Base-by-base conservation (phyloP, 2,329 filamentous ascomycete species). In the Microcyclosporella mali region DNA sequence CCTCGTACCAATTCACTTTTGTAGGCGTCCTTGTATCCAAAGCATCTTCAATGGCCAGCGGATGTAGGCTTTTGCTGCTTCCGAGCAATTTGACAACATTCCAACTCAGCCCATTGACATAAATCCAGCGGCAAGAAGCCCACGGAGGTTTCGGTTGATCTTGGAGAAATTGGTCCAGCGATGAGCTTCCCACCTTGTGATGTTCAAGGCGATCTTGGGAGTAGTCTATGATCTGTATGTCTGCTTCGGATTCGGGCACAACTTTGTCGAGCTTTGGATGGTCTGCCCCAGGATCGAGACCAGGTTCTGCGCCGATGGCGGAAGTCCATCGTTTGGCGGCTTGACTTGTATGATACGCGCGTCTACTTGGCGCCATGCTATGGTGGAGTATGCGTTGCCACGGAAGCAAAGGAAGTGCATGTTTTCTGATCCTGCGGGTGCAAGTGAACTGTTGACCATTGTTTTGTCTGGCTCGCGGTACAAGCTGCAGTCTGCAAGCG, bases 31-130 rank as follows among this genome's bases (percentile, higher is more conserved):
- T 73, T 2, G 82, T 83, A 56, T 92, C 86, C 70, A 95, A 82
- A 56, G 94, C 66, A 65, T 95, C 89, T 62, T 95, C 89, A 53
- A 95, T 79, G 0, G 89, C 87, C 33, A 95, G 72, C 47, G 81
- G 78, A 61, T 95, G 89, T 30, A 95, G 70, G 19, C 76, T 74
- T 58, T 94, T 92, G 57, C 85, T 70, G 50, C 80, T 81, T 16
- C 86, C 88, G 28, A 95, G 67, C 1, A 79, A 73, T 54, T 85
- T 78, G 44, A 95, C 90, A 2, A 95, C 87, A 64, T 95, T 88
- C 83, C 86, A 94, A 56, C 85, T 90, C 15, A 95, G 67, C 0
- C 89, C 88, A 61, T 95, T 95, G 58, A 95, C 81, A 55, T 90
- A 95, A 67, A 95, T 89, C 89, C 89, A 95, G 16, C 90, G 78